Percentiles rank a stretch among this genome's conserved stretches.
Evolutionary conservation across 225 moss, liverwort and hornwort species (phyloP).

Genomic region (Takakia lepidozioides): DNA sequence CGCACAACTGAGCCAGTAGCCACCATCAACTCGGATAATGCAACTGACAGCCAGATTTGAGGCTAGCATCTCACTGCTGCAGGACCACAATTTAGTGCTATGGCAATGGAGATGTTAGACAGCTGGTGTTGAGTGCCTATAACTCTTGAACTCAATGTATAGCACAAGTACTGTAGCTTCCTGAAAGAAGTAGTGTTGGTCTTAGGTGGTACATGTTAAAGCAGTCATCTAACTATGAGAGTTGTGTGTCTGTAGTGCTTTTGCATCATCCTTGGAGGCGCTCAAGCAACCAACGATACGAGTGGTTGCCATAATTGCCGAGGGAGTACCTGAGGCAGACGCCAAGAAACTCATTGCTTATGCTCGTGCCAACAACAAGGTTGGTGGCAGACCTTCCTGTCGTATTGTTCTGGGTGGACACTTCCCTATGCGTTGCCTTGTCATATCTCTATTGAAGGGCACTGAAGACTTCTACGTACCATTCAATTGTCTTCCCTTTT

Average conservation of each 20-base stretch:
- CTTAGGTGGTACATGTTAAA: background rate
- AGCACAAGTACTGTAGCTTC: conserved; percentile 1
- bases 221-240: background rate
- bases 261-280: conserved; percentile 84
- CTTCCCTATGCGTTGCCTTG: no score
- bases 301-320: conserved; percentile 90
- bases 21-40: no score
- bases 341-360: conserved; percentile 81
- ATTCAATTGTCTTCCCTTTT: conserved; percentile 4
- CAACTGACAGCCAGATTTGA: no score
- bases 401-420: background rate
- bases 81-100: background rate
- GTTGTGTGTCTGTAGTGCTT: conserved; percentile 37
- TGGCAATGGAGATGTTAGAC: no score
- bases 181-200: no score
- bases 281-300: conserved; percentile 80
- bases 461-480: background rate
- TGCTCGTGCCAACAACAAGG: conserved; percentile 83
- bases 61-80: background rate
- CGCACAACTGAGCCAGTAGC: no score
- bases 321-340: conserved; percentile 88
- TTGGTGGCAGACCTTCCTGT: conserved; percentile 1
- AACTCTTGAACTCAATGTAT: no score
- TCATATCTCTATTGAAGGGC: no score
- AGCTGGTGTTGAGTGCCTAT: background rate